phyloP scores from a whole-genome alignment of 129 eudicot genomes.

The Ambrosia trifida region DNA sequence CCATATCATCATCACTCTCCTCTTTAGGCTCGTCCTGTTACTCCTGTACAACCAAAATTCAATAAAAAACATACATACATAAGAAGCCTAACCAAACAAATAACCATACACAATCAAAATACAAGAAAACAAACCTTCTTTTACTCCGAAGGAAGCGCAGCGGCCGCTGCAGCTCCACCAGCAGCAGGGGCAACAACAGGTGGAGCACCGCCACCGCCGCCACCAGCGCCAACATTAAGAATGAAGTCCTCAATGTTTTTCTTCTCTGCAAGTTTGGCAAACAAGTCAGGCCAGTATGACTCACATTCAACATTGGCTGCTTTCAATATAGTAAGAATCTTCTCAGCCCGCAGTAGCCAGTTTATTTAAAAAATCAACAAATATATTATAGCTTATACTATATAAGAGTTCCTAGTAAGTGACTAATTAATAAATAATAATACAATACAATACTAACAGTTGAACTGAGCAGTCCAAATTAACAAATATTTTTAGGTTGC shows the following conservation, averaged over 20 bases:
- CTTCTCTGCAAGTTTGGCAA: conserved; percentile 68
- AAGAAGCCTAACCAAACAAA: too few species aligned
- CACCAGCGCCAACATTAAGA: conserved; percentile 55
- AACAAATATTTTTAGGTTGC: too few species aligned
- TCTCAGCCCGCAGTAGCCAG: conserved; percentile 47
- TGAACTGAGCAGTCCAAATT: too few species aligned
- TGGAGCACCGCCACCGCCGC: conserved; percentile 44
- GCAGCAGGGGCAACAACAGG: conserved; percentile 42
- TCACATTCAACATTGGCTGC: conserved; percentile 49
- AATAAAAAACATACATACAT: neutral
- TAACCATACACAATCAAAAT: too few species aligned
- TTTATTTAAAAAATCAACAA: too few species aligned
- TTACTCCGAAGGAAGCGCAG: conserved; percentile 39
- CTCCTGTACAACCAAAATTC: neutral
- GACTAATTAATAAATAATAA: too few species aligned
- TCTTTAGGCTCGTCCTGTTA: conserved; percentile 70
- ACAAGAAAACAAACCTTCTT: conserved; percentile 34
- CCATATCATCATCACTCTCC: conserved; percentile 71
- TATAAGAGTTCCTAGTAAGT: neutral
- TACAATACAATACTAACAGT: too few species aligned
- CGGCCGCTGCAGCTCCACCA: conserved; percentile 40
- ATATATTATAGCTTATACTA: neutral
- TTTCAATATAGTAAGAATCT: conserved; percentile 47
- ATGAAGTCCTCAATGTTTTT: conserved; percentile 54
- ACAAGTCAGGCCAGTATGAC: conserved; percentile 63